phyloP scores from a whole-genome alignment of 2,329 filamentous ascomycete species.

The Fusarium fracticaudum region DNA sequence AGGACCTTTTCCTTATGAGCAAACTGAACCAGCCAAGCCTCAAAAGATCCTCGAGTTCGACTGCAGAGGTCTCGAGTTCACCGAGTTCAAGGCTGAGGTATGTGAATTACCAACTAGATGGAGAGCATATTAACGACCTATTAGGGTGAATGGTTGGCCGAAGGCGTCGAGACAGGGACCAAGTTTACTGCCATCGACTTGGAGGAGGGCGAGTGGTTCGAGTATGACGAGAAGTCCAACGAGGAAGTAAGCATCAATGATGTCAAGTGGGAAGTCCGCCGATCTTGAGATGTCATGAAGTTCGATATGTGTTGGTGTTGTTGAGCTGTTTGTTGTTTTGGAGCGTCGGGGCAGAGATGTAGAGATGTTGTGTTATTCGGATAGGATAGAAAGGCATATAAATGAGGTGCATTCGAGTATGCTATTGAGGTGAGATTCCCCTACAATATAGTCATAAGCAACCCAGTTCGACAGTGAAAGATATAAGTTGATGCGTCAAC shows the following conservation, averaged over 20 bases:
- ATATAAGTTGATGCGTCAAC: neutral
- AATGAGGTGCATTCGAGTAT: neutral
- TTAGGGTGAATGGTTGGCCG: conserved; percentile 89
- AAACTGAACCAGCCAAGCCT: conserved; percentile 75
- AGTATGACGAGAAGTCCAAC: conserved; percentile 93
- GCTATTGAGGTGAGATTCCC: neutral
- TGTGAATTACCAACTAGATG: neutral
- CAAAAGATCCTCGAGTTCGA: conserved; percentile 91
- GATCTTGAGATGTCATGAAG: conserved; percentile 60
- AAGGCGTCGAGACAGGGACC: conserved; percentile 80
- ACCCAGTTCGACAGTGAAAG: neutral
- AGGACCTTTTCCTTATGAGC: conserved; percentile 76
- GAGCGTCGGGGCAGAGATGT: neutral
- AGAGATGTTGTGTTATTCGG: neutral
- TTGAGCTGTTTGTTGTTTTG: neutral
- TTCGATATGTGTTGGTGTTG: neutral
- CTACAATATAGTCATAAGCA: neutral
- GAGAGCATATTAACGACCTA: neutral
- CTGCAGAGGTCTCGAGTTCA: conserved; percentile 92
- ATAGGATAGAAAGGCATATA: neutral
- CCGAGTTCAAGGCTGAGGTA: conserved; percentile 90
- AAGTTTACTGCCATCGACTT: conserved; percentile 87
- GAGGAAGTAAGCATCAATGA: conserved; percentile 95
- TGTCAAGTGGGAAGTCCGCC: conserved; percentile 83
- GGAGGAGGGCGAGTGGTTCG: conserved; percentile 93